Conservation (phyloP, 2,329 filamentous ascomycete species). For the Gremmenia infestans region DNA sequence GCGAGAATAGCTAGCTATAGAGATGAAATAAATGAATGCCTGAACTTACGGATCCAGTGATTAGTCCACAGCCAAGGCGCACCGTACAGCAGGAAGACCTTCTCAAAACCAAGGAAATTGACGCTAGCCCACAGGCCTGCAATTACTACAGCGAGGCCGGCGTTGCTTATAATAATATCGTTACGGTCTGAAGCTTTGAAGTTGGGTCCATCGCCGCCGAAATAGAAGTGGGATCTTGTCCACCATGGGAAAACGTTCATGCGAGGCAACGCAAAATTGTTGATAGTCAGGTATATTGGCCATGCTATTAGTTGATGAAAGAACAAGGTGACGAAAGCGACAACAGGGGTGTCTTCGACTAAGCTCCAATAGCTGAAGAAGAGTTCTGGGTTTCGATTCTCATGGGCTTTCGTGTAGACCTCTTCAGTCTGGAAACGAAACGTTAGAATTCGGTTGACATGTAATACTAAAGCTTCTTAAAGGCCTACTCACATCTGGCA, state of each 20-base stretch:
- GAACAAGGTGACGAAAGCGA: conserved; percentile 48
- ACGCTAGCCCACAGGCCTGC: conserved; percentile 33
- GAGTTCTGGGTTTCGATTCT: conserved; percentile 2
- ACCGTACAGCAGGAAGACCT: conserved; percentile 56
- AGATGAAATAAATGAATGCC: not conserved
- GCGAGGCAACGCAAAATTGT: conserved; percentile 33
- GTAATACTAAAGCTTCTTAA: too few relatives aligned
- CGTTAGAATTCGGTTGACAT: not conserved
- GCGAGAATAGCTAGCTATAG: not conserved
- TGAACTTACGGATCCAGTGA: conserved; percentile 57
- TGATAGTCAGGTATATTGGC: conserved; percentile 57
- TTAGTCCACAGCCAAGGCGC: conserved; percentile 65
- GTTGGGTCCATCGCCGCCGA: conserved; percentile 54
- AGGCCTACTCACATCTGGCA: conserved; percentile 39
- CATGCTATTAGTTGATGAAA: conserved; percentile 59
- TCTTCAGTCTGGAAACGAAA: conserved; percentile 17
- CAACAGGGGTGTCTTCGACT: conserved; percentile 57
- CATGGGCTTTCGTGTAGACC: conserved; percentile 17
- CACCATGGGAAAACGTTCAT: conserved; percentile 20
- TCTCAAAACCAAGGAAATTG: conserved; percentile 47
- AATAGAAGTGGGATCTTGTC: conserved; percentile 41
- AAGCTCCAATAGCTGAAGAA: conserved; percentile 33
- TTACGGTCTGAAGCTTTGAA: conserved; percentile 52
- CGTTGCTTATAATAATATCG: conserved; percentile 53
- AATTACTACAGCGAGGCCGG: conserved; percentile 49